Percentiles rank a stretch among this genome's conserved stretches.
phyloP scores from a whole-genome alignment of 352 stramenopile genomes.

The Globisporangium nodosum region DNA sequence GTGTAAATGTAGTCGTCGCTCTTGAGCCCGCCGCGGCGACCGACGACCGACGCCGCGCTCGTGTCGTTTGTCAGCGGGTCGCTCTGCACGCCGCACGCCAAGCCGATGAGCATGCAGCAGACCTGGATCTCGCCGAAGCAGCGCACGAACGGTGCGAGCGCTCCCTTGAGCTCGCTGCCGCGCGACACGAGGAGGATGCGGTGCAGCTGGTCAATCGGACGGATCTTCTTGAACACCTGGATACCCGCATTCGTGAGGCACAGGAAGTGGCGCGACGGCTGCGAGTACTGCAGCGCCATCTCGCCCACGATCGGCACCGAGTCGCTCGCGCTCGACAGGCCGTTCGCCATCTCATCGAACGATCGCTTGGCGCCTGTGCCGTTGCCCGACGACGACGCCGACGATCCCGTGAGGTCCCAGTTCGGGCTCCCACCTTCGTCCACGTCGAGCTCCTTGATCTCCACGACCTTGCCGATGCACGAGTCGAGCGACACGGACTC shows the following conservation, averaged over 20 bases:
- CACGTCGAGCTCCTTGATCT: slow-evolving; percentile 63
- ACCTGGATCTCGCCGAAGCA: slow-evolving; percentile 84
- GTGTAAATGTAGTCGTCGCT: slow-evolving; percentile 79
- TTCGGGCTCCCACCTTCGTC: slow-evolving; percentile 14
- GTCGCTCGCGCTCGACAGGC: slow-evolving; percentile 18
- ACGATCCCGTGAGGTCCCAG: slow-evolving; percentile 6
- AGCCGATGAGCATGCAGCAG: slow-evolving; percentile 83
- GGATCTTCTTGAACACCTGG: slow-evolving; percentile 88
- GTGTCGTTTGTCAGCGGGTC: slow-evolving; percentile 64
- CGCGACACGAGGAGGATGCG: slow-evolving; percentile 60
- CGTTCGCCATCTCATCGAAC: slow-evolving; percentile 73
- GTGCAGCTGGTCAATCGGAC: slow-evolving; percentile 84
- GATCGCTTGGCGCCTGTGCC: slow-evolving; percentile 44
- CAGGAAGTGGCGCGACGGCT: slow-evolving; percentile 78
- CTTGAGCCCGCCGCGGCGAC: slow-evolving; percentile 41
- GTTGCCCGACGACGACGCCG: slow-evolving; percentile 2
- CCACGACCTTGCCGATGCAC: slow-evolving; percentile 80
- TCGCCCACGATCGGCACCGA: slow-evolving; percentile 53
- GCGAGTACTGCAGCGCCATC: slow-evolving; percentile 81
- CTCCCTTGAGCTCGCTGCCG: slow-evolving; percentile 61
- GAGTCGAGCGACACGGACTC: slow-evolving; percentile 72
- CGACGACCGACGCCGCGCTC: slow-evolving; percentile 42
- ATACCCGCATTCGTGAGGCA: slow-evolving; percentile 82
- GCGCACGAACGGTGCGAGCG: slow-evolving; percentile 67
- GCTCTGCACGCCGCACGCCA: slow-evolving; percentile 81